Evolutionary conservation across 2,329 filamentous ascomycete genomes (phyloP), one percentile per base, ranked within the genome.

Genomic region (Parafenestella ontariensis): DNA sequence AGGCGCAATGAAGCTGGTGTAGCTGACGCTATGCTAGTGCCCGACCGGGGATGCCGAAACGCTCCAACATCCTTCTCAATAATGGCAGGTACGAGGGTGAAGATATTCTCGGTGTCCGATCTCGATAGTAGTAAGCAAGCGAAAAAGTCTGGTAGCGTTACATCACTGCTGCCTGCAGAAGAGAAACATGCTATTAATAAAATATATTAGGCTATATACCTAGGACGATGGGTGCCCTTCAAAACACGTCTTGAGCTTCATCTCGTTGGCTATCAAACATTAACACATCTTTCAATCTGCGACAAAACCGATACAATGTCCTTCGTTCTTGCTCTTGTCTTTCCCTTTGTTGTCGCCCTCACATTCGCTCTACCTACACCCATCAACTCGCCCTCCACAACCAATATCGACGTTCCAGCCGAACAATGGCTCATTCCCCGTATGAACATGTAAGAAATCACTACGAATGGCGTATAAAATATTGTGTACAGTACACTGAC

Each of bases 381-480:
- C n/a, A 15, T 40, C 37, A 15, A 21, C 28, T 31, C 46, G 2
- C 20, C 29, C 8, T 29, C 24, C 44, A 24, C 4, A 13, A 31
- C 11, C 47, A 49, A 39, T 29, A 2, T 9, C 29, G 5, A 10
- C 28, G 3, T 26, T 23, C 11, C 28, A 17, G 37, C 36, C 26
- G 46, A 68, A 56, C 28, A 15, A 47, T 70, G 63, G 63, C 44
- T 24, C 18, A 70, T 72, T 24, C 48, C 66, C 10, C 44, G 39
- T 17, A 13, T 34, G 17, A 4, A 34, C 31, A 34, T 34, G 31
- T 34, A 34, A 17, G 13, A 4, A 13, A 5, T 10, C 31, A 34
- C 3, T 13, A 34, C 10, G 13, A 11, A 34, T 8, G 6, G 15
- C 24, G 5, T 26, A 34, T 8, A 5, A 13, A 8, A 34, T 8